A percentile compares a stretch with the other conserved stretches of the same genome.
These are phyloP conservation scores for Hydnum rufescens DNA, from an alignment of 768 basidiomycete genomes.

Conservation along the genomic window DNA sequence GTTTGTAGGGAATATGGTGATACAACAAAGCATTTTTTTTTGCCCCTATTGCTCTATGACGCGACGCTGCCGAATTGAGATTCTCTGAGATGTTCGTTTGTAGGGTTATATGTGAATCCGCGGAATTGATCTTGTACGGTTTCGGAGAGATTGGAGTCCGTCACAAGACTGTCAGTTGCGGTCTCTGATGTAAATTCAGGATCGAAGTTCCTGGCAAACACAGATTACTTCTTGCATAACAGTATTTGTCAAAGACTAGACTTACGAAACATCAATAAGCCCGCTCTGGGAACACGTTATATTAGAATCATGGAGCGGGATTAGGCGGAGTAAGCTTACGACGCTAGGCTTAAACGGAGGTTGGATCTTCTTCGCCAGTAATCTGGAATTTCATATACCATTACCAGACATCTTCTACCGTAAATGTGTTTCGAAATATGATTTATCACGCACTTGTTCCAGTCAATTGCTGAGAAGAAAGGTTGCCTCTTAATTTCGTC, in stretches of 20 bases:
- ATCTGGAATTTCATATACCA: too few relatives aligned
- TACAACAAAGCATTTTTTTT: neutral
- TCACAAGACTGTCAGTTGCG: slow-evolving; percentile 88
- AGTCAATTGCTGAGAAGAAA: slow-evolving; percentile 89
- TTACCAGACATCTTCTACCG: neutral
- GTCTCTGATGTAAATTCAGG: slow-evolving; percentile 93
- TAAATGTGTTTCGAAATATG: neutral
- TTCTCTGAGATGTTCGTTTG: slow-evolving; percentile 12
- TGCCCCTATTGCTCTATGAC: too few relatives aligned
- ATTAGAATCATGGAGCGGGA: neutral
- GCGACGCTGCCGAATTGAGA: neutral
- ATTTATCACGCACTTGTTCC: slow-evolving; percentile 29
- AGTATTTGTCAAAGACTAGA: neutral
- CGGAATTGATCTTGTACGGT: slow-evolving; percentile 94
- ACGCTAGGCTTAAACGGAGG: slow-evolving; percentile 97
- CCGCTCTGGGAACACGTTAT: neutral
- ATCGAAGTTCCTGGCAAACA: slow-evolving; percentile 79
- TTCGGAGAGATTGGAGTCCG: slow-evolving; percentile 78
- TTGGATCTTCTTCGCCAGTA: slow-evolving; percentile 87
- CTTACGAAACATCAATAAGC: slow-evolving; percentile 8
- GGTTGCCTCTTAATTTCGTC: slow-evolving; percentile 92
- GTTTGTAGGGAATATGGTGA: neutral
- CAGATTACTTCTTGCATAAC: slow-evolving; percentile 59
- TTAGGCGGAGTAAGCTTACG: slow-evolving; percentile 26
- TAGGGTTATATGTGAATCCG: slow-evolving; percentile 51